Evolutionary conservation across 257 asterid genomes (phyloP).

Genomic region (Mitragyna speciosa): DNA sequence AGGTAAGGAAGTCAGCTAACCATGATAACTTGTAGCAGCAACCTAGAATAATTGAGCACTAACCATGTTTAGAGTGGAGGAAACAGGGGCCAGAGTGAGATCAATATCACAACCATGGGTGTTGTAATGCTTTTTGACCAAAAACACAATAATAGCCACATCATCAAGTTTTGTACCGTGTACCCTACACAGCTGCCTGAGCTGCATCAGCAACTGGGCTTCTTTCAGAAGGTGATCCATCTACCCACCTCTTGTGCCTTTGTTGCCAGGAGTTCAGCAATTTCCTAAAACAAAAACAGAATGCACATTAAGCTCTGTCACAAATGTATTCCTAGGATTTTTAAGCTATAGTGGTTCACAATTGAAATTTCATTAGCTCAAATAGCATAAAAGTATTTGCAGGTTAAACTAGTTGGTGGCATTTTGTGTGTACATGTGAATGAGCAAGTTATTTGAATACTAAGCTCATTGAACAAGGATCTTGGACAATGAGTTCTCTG

Average conservation of each 20-base stretch:
- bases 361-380: background rate
- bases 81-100: background rate
- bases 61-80: background rate
- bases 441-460: background rate
- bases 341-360: background rate
- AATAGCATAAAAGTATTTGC: background rate
- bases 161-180: constrained; percentile 74
- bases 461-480: background rate
- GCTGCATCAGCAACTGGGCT: constrained; percentile 84
- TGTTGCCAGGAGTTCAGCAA: constrained; percentile 61
- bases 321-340: background rate
- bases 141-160: constrained; percentile 73
- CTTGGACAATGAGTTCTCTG: background rate
- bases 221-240: constrained; percentile 46
- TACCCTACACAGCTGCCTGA: constrained; percentile 59
- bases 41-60: background rate
- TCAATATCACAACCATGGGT: background rate
- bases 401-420: background rate
- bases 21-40: background rate
- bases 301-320: background rate
- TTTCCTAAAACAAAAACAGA: constrained; percentile 41
- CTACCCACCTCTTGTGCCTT: constrained; percentile 69
- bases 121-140: constrained; percentile 39
- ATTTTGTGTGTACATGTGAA: background rate
- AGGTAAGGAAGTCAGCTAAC: background rate